Evolutionary conservation across 768 basidiomycete genomes (phyloP).

Genomic region (Agaricus subrufescens): DNA sequence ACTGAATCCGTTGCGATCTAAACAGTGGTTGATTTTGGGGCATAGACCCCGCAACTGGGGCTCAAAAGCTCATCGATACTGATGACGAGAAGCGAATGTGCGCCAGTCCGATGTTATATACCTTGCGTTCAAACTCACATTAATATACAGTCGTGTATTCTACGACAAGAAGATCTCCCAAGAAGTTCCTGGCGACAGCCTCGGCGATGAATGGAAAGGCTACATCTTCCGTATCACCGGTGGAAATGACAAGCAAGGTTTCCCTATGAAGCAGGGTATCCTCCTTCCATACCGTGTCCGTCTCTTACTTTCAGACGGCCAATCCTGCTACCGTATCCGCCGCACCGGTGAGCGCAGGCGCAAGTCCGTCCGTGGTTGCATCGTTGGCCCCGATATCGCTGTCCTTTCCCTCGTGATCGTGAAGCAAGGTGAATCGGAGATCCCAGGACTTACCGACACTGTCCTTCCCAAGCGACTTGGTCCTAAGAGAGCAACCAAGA

Average conservation of each 20-base stretch:
- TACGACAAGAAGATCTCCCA: slow-evolving; percentile 97
- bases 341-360: slow-evolving; percentile 95
- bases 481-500: slow-evolving; percentile 97
- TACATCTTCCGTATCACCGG: slow-evolving; percentile 97
- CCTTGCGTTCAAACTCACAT: neutral
- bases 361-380: slow-evolving; percentile 98
- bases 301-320: slow-evolving; percentile 91
- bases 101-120: slow-evolving; percentile 20
- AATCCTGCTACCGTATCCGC: slow-evolving; percentile 95
- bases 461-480: slow-evolving; percentile 94
- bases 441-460: slow-evolving; percentile 88
- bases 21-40: slow-evolving; percentile 12
- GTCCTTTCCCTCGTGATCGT: slow-evolving; percentile 92
- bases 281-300: slow-evolving; percentile 90
- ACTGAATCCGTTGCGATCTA: neutral
- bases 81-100: slow-evolving; percentile 88
- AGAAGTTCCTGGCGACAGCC: slow-evolving; percentile 85
- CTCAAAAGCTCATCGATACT: slow-evolving; percentile 93
- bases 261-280: slow-evolving; percentile 99
- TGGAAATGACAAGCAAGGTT: slow-evolving; percentile 98
- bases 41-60: slow-evolving; percentile 91
- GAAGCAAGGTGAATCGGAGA: slow-evolving; percentile 90
- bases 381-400: slow-evolving; percentile 94
- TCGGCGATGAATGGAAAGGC: slow-evolving; percentile 96
- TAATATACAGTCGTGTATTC: slow-evolving; percentile 74